Evolutionary conservation across 106 monocot species (phyloP).

Genomic region (Alisma plantagoaquatica): DNA sequence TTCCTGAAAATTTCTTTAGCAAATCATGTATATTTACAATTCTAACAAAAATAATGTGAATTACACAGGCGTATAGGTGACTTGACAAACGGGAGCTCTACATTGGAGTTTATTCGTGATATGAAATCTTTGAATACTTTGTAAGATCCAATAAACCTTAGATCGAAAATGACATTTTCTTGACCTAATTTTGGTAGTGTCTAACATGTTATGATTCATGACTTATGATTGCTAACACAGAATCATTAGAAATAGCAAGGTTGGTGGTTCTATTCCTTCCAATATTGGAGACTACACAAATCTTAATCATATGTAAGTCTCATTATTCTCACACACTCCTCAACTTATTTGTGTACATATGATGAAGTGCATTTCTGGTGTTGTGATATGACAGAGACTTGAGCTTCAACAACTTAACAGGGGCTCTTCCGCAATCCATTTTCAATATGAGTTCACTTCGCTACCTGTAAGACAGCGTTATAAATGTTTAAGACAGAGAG

Average conservation of each 20-base stretch:
- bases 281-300: neutral
- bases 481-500: neutral
- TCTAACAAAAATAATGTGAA: too few relatives aligned
- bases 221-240: neutral
- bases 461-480: slow-evolving; percentile 28
- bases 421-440: slow-evolving; percentile 52
- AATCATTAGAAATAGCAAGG: slow-evolving; percentile 7
- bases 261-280: slow-evolving; percentile 6
- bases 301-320: slow-evolving; percentile 35
- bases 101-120: slow-evolving; percentile 6
- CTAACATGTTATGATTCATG: neutral
- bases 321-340: neutral
- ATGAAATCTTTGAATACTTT: slow-evolving; percentile 11
- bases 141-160: neutral
- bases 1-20: too few relatives aligned
- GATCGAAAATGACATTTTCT: neutral
- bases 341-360: neutral
- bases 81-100: slow-evolving; percentile 2
- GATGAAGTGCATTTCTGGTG: neutral
- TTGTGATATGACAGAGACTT: slow-evolving; percentile 37
- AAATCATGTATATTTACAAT: too few relatives aligned
- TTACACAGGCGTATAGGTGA: slow-evolving; percentile 13
- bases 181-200: neutral
- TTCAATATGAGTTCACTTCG: slow-evolving; percentile 41
- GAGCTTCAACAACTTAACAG: slow-evolving; percentile 87